These are phyloP conservation scores for Suillus occidentalis DNA, from an alignment of 768 basidiomycete genomes.

Conservation along the genomic window DNA sequence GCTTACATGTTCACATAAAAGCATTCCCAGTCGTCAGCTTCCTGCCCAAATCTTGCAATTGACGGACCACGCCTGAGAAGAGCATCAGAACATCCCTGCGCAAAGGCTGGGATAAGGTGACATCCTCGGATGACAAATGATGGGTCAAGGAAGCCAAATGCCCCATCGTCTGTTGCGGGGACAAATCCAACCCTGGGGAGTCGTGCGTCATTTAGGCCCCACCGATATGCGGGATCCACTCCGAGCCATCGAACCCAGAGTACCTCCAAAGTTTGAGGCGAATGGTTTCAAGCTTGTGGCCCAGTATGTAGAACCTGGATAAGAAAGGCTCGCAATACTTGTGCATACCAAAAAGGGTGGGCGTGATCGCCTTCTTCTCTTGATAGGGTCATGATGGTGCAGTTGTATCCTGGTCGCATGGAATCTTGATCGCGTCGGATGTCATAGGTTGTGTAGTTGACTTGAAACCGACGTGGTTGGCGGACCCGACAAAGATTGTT, in stretches of 20 bases:
- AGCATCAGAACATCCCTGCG: constrained; percentile 16
- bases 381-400: constrained; percentile 22
- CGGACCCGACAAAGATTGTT: constrained; percentile 14
- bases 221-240: constrained; percentile 4
- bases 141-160: constrained; percentile 29
- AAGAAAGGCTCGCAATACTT: constrained; percentile 23
- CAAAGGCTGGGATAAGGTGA: constrained; percentile 28
- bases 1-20: constrained; percentile 17
- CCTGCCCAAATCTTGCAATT: neutral
- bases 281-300: neutral
- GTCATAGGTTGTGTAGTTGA: constrained; percentile 25
- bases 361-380: constrained; percentile 12
- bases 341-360: constrained; percentile 26
- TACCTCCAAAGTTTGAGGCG: constrained; percentile 18
- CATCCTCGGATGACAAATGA: constrained; percentile 17
- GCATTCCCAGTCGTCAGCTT: constrained; percentile 11
- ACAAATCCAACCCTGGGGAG: constrained; percentile 25
- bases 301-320: constrained; percentile 12
- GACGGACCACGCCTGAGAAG: constrained; percentile 11
- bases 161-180: constrained; percentile 6
- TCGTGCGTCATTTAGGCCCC: constrained; percentile 12
- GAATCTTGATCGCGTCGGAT: constrained; percentile 18
- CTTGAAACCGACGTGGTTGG: constrained; percentile 3
- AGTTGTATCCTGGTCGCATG: constrained; percentile 17
- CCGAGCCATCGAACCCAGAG: constrained; percentile 25